phyloP scores from a whole-genome alignment of 352 stramenopile species.

The Pythium guiyangense region DNA sequence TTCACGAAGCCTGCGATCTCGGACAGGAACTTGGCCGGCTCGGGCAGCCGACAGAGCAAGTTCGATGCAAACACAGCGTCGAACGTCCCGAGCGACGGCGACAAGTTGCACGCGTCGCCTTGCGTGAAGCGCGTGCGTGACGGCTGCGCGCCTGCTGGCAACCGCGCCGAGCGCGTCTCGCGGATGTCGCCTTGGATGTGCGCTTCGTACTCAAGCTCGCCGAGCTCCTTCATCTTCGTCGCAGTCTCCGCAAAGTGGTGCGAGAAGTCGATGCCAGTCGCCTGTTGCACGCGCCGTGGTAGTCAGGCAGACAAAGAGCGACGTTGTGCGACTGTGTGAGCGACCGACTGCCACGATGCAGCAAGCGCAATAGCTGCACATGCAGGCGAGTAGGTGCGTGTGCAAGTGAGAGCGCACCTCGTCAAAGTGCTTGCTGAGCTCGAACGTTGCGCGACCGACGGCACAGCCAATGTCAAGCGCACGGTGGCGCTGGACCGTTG shows the following conservation, averaged over 20 bases:
- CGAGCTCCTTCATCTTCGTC: constrained; percentile 81
- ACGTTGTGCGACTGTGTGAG: no score
- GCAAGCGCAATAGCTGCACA: background rate
- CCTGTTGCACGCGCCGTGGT: no score
- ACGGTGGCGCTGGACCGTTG: constrained; percentile 46
- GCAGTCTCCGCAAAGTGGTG: constrained; percentile 86
- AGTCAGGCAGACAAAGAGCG: background rate
- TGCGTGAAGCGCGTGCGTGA: constrained; percentile 85
- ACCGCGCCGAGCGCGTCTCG: constrained; percentile 41
- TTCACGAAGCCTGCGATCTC: constrained; percentile 86
- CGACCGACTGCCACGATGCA: background rate
- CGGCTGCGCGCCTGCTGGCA: constrained; percentile 59
- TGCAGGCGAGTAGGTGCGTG: no score
- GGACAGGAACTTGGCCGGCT: constrained; percentile 88
- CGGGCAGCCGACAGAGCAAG: constrained; percentile 93
- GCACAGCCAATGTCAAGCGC: constrained; percentile 94
- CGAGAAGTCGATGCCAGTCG: constrained; percentile 94
- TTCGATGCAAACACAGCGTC: constrained; percentile 95
- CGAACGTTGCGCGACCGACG: constrained; percentile 92
- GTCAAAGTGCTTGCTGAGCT: constrained; percentile 91
- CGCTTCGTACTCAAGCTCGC: constrained; percentile 80
- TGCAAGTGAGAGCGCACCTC: constrained; percentile 36
- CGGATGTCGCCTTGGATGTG: constrained; percentile 88
- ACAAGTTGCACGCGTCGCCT: constrained; percentile 92
- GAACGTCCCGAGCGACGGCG: constrained; percentile 78